Evolutionary conservation across 1,284 basidiomycete species (phyloP).

Genomic region (Leccinum glutinopallens): DNA sequence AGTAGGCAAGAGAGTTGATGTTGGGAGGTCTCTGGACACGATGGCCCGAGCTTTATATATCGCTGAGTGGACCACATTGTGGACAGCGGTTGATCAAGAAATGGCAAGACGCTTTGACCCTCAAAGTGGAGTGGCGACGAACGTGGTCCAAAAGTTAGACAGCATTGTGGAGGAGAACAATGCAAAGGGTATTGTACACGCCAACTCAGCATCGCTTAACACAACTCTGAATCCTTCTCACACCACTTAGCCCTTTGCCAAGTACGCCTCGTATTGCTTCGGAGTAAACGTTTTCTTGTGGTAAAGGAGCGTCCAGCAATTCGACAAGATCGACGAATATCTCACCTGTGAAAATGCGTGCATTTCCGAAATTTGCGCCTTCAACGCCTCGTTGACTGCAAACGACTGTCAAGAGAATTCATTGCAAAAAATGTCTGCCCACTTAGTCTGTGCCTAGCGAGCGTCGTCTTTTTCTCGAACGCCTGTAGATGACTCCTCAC

Average conservation of each 20-base stretch:
- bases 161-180: slow-evolving; percentile 19
- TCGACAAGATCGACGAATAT: not conserved
- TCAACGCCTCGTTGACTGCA: slow-evolving; percentile 74
- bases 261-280: slow-evolving; percentile 60
- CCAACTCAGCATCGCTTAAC: not conserved
- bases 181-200: not conserved
- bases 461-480: slow-evolving; percentile 76
- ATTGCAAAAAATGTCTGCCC: slow-evolving; percentile 23
- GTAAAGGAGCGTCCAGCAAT: slow-evolving; percentile 4
- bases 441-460: slow-evolving; percentile 72
- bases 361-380: slow-evolving; percentile 72
- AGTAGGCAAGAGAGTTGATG: not conserved
- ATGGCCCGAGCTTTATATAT: slow-evolving; percentile 20
- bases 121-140: not conserved
- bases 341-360: slow-evolving; percentile 84
- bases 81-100: not conserved
- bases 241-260: slow-evolving; percentile 41
- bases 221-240: not conserved
- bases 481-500: slow-evolving; percentile 41
- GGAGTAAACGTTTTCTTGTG: slow-evolving; percentile 75
- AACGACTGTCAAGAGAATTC: slow-evolving; percentile 5
- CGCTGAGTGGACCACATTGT: slow-evolving; percentile 14
- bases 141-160: slow-evolving; percentile 13
- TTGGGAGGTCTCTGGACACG: slow-evolving; percentile 1
- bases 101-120: slow-evolving; percentile 14